Evolutionary conservation across 1,139 yeast species (phyloP).

Genomic region (Groenewaldozyma auringiensis): DNA sequence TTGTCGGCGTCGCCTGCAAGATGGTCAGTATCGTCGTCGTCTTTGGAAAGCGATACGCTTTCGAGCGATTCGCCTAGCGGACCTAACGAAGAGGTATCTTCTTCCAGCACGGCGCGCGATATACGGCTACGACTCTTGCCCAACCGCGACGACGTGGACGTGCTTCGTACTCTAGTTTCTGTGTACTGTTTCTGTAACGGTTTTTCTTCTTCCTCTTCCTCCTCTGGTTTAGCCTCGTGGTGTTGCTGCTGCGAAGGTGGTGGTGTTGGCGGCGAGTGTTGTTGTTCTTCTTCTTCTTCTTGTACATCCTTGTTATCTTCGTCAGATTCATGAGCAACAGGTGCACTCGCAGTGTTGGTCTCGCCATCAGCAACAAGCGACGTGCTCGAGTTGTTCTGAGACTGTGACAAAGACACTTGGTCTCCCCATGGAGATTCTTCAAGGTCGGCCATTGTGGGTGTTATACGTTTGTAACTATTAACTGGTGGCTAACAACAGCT

Average conservation of each 20-base stretch:
- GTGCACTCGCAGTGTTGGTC: too few species aligned
- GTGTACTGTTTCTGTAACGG: too few species aligned
- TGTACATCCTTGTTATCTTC: neutral
- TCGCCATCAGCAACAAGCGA: slow-evolving; percentile 10
- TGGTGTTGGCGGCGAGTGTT: too few species aligned
- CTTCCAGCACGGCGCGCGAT: slow-evolving; percentile 10
- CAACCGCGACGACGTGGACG: neutral
- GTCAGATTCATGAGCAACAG: too few species aligned
- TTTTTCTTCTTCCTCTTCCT: too few species aligned
- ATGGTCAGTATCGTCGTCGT: neutral
- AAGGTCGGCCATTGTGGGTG: slow-evolving; percentile 4
- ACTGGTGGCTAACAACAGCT: too few species aligned
- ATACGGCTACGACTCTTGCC: neutral
- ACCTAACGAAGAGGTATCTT: slow-evolving; percentile 13
- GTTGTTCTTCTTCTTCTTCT: neutral
- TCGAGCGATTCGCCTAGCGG: slow-evolving; percentile 14
- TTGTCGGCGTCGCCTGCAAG: slow-evolving; percentile 5
- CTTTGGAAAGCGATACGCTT: neutral
- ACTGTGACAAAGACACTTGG: slow-evolving; percentile 18
- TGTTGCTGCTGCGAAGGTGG: too few species aligned
- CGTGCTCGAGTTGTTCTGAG: slow-evolving; percentile 19
- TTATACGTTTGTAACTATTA: too few species aligned
- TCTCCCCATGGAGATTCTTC: slow-evolving; percentile 24
- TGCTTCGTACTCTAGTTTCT: neutral
- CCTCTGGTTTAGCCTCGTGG: too few species aligned